Percentiles rank a stretch among this genome's conserved stretches.
These are phyloP conservation scores for Parmales sp. DNA, from an alignment of 108 stramenopile genomes.

Conservation along the genomic window DNA sequence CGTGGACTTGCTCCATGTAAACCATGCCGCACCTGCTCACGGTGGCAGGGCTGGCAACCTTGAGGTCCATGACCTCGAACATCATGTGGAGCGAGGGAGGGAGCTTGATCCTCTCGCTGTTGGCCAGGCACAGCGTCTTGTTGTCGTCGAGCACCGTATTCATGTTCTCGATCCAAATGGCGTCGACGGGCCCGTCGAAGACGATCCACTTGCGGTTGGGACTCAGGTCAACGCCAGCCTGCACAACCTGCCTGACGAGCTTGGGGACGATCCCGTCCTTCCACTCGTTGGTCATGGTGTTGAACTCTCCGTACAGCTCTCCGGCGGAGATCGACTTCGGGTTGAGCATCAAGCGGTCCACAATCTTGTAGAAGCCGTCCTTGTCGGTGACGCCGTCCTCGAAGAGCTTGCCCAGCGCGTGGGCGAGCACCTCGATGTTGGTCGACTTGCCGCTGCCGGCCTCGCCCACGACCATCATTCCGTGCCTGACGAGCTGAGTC, in stretches of 20 bases:
- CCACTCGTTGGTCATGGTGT: slow-evolving; percentile 51
- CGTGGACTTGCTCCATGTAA: slow-evolving; percentile 46
- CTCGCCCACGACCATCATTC: slow-evolving; percentile 58
- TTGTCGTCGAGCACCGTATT: slow-evolving; percentile 60
- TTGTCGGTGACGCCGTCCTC: slow-evolving; percentile 27
- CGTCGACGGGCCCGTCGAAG: slow-evolving; percentile 57
- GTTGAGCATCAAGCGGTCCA: slow-evolving; percentile 39
- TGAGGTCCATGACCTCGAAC: slow-evolving; percentile 51
- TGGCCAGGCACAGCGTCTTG: slow-evolving; percentile 54
- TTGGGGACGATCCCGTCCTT: slow-evolving; percentile 47
- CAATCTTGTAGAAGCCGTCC: slow-evolving; percentile 44
- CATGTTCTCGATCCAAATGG: slow-evolving; percentile 66
- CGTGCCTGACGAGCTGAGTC: slow-evolving; percentile 55
- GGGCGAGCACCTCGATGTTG: slow-evolving; percentile 30
- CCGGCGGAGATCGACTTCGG: slow-evolving; percentile 53
- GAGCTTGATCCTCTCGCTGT: slow-evolving; percentile 53
- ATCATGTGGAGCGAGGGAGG: slow-evolving; percentile 47
- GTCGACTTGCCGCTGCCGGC: slow-evolving; percentile 44
- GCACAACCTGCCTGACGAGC: slow-evolving; percentile 39
- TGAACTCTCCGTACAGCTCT: slow-evolving; percentile 52
- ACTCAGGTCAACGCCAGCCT: neutral
- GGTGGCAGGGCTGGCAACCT: slow-evolving; percentile 51
- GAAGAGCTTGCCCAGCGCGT: slow-evolving; percentile 29
- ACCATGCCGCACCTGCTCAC: slow-evolving; percentile 62
- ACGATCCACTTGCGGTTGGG: slow-evolving; percentile 51